Conservation (phyloP, 2,329 filamentous ascomycete species). For the Xylaria sp. region DNA sequence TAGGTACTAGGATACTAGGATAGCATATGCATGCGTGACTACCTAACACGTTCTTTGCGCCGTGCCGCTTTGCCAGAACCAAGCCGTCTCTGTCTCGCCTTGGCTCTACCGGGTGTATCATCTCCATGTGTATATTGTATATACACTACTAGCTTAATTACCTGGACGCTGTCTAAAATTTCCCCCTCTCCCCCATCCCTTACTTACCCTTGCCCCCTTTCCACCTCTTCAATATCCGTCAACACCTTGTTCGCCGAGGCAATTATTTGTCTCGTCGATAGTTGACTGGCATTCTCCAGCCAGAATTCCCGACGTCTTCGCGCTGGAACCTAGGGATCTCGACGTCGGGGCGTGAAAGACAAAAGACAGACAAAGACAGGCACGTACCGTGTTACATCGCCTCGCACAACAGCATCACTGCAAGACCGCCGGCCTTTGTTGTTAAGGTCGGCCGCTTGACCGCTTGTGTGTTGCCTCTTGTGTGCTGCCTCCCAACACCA, state of each 20-base stretch:
- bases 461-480: slow-evolving; percentile 46
- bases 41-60: slow-evolving; percentile 14
- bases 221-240: not conserved
- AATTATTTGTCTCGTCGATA: slow-evolving; percentile 20
- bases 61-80: not conserved
- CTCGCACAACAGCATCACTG: slow-evolving; percentile 2
- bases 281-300: slow-evolving; percentile 28
- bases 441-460: not conserved
- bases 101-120: not conserved
- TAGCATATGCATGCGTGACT: slow-evolving; percentile 14
- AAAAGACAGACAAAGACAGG: slow-evolving; percentile 16
- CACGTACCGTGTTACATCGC: slow-evolving; percentile 3
- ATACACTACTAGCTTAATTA: slow-evolving; percentile 25
- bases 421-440: slow-evolving; percentile 16
- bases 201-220: slow-evolving; percentile 7
- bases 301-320: slow-evolving; percentile 13
- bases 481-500: slow-evolving; percentile 44
- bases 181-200: not conserved
- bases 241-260: slow-evolving; percentile 9
- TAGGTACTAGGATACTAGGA: not conserved
- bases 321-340: slow-evolving; percentile 24
- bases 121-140: not conserved
- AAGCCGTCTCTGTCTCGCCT: slow-evolving; percentile 6
- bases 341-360: slow-evolving; percentile 16
- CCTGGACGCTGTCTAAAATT: slow-evolving; percentile 17